Evolutionary conservation across 192 early-diverging fungal genomes (phyloP), one percentile per base, ranked within the genome.

Genomic region (Nowakowskiella sp.): DNA sequence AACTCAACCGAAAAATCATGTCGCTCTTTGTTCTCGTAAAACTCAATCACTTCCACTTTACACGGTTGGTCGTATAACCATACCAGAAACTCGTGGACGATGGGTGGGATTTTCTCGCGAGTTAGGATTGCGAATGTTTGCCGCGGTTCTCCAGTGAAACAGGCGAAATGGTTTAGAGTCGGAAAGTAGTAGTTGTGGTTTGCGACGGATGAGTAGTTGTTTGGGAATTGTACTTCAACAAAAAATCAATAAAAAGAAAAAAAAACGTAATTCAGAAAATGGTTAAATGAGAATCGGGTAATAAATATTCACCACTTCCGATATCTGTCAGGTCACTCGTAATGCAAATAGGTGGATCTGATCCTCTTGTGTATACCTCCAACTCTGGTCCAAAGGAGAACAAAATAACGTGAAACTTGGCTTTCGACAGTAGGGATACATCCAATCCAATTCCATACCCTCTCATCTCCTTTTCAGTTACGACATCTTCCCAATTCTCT

Each of bases 41-140:
- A n/a, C n/a, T 2, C 27, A 10, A 43, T 3, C 1, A 71, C 24
- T 31, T 58, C 48, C 21, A 73, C 67, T 2, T 21, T 52, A 34
- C 62, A 73, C 7, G 59, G 31, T 9, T 7, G n/a, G 42, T 47
- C 49, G 13, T 24, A 22, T 6, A 73, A 44, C 52, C 55, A 67
- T 8, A 67, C 16, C 29, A 30, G 22, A 28, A 73, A 67, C 3
- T 32, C 10, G 0, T 59, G 67, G 10, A 73, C 52, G 6, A 5
- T 19, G 1, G 50, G 33, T n/a, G 68, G 64, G 30, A 71, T 48
- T 23, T 62, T 62, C 8, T 5, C 3, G 13, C 22, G 21, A 6
- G 67, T 73, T 8, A 73, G 30, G 22, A 73, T 53, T 6, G 67
- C 67, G 16, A 73, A 43, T 0, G 63, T 60, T 4, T 57, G 62